Evolutionary conservation across 306 rosid genomes (phyloP), one percentile per base, ranked within the genome.

Genomic region (Geum urbanum): DNA sequence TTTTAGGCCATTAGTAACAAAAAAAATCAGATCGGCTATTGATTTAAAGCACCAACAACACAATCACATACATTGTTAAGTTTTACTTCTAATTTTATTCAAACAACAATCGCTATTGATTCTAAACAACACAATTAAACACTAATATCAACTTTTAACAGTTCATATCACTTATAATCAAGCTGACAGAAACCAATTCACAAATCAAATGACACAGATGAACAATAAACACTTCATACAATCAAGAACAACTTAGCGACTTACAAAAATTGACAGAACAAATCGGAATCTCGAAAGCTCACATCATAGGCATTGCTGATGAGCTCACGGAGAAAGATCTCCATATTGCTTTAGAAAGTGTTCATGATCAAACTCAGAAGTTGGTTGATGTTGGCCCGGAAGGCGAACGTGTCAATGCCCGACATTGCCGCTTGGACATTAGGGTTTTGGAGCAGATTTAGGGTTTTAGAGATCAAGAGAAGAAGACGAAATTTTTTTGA

Each of bases 351-450:
- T 88, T 91, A 88, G 79, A 88, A 91, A 22, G 97, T 91, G 76
- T 91, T 91, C 87, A 91, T 91, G 70, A 91, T 88, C 50, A 91
- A 82, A 74, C 96, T 91, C 68, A 91, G 84, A 14, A 91, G 88
- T 83, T 91, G 97, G 86, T 91, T 91, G 77, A 91, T 91, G 89
- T 91, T 96, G 22, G 96, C 97, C 86, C 88, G 97, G 63, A 91
- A 91, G 46, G 97, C 92, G 19, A 91, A 91, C 71, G 92, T 91
- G 82, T 91, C 96, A 0, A 73, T 18, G 5, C 88, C 96, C 24
- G 88, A 74, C 98, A 88, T 91, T 55, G 51, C 37, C 1, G 1
- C 37, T 41, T 60, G 15, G 19, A 5, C 2, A 52, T 7, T 10
- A 22, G 55, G 24, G 16, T 12, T 53, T 72, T 32, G 3, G 43